These are phyloP conservation scores for Inonotus hispidus DNA, from an alignment of 1,284 basidiomycete species.

Conservation along the genomic window DNA sequence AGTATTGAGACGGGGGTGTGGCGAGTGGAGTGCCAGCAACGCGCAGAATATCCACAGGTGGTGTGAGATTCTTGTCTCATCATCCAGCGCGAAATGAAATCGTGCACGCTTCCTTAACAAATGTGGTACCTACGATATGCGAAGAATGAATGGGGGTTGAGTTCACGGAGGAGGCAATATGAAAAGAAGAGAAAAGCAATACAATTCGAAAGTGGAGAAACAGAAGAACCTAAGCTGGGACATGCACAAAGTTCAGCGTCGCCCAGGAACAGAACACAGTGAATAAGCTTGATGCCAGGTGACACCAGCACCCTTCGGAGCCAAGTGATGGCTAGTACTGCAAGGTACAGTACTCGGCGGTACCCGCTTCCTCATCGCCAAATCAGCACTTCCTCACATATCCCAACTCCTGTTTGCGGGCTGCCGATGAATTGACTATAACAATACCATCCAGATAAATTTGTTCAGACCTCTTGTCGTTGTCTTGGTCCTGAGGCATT, in stretches of 20 bases:
- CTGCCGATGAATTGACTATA: conserved; percentile 1
- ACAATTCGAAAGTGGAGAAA: neutral
- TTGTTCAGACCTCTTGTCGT: neutral
- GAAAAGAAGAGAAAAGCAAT: neutral
- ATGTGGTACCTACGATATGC: neutral
- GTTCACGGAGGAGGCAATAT: neutral
- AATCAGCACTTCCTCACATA: neutral
- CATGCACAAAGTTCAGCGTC: neutral
- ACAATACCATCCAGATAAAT: neutral
- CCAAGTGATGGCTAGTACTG: conserved; percentile 1
- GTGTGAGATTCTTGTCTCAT: conserved; percentile 30
- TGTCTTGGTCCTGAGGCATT: neutral
- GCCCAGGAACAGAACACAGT: neutral
- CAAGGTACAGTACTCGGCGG: neutral
- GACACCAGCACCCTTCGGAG: neutral
- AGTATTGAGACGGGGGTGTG: neutral
- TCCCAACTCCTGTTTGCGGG: neutral
- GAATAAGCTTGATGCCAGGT: conserved; percentile 1
- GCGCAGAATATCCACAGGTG: conserved; percentile 29
- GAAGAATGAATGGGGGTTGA: neutral
- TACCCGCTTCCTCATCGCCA: neutral
- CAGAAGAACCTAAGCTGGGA: neutral
- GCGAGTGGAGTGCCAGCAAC: conserved; percentile 19
- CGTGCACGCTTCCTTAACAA: neutral
- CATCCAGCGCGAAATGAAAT: conserved; percentile 24